Conservation (phyloP, 1,284 basidiomycete species). For the Puccinia novopanici region DNA sequence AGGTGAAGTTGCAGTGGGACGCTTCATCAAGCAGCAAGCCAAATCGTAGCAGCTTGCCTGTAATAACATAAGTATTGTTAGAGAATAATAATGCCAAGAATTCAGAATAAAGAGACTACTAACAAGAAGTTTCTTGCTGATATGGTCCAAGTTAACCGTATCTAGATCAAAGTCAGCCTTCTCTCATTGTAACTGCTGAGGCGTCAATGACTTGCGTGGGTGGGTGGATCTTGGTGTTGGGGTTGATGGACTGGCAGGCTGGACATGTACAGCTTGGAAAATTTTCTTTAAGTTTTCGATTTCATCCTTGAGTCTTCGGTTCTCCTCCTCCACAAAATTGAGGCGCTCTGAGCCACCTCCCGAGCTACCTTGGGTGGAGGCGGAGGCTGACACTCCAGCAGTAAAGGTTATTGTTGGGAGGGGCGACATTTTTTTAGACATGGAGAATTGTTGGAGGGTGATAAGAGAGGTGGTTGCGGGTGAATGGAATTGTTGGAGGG, state of each 20-base stretch:
- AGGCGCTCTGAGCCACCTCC: background rate
- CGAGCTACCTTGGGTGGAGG: background rate
- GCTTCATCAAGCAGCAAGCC: constrained; percentile 28
- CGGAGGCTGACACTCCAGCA: background rate
- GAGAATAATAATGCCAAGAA: background rate
- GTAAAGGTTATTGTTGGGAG: background rate
- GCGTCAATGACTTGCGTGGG: background rate
- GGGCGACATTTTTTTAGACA: constrained; percentile 8
- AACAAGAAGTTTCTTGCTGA: background rate
- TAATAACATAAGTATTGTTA: background rate
- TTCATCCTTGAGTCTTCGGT: constrained; percentile 21
- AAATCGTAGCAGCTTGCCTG: constrained; percentile 31
- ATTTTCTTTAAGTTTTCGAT: constrained; percentile 20
- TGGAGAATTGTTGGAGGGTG: too few relatives aligned
- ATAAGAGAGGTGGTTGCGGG: too few relatives aligned
- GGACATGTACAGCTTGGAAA: constrained; percentile 11
- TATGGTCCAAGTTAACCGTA: background rate
- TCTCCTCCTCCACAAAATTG: constrained; percentile 33
- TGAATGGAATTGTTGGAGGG: too few relatives aligned
- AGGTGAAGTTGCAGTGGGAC: constrained; percentile 15
- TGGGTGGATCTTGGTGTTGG: too few relatives aligned
- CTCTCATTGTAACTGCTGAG: background rate
- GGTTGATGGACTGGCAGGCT: background rate
- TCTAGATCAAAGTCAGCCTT: background rate
- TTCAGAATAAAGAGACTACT: background rate